Base-by-base conservation (phyloP, 2,329 filamentous ascomycete species). In the Aureobasidium sp. region DNA sequence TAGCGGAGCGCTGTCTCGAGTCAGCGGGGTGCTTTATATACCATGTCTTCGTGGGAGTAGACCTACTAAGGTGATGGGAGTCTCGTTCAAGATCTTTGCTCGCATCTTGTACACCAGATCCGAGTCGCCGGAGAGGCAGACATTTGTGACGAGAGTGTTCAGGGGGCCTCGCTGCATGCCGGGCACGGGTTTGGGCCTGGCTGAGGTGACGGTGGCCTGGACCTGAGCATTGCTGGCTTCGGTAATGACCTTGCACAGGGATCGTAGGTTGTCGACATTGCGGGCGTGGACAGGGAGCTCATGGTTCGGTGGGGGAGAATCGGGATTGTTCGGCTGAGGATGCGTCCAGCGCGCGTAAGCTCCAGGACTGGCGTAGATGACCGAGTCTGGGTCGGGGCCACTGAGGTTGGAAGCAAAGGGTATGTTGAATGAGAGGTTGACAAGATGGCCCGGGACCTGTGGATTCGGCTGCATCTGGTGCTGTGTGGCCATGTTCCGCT, bases 341-440 rank as follows among this genome's bases (percentile, higher is more conserved):
- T 96, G 93, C 55, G 91, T 94, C 94, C 94, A 99, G 73, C 90
- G 86, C 67, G 93, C 84, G 66, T 96, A 86, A 64, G 93, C 92
- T 68, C 91, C 89, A 62, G 86, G 85, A 66, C 90, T 96, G 66
- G 93, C 91, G 77, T 97, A 93, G 64, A 97, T 84, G 70, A 99
- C 90, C 75, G 97, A 92, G 75, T 97, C 91, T 67, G 89, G 89
- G 71, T 97, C 91, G 66, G 94, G 94, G 37, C 94, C 94, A 65
- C 90, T 85, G 64, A 99, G 86, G 70, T 93, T 93, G 66, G 90
- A 96, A 68, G 91, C 87, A 77, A 97, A 97, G 64, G 94, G 94
- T 53, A 99, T 89, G 73, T 97, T 97, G 86, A 99, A 97, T 66
- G 91, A 93, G 74, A 96, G 88, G 76, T 95, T 91, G 75, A 97